These are phyloP conservation scores for Mediolabrus comicus DNA, from an alignment of 108 stramenopile genomes.

Conservation along the genomic window DNA sequence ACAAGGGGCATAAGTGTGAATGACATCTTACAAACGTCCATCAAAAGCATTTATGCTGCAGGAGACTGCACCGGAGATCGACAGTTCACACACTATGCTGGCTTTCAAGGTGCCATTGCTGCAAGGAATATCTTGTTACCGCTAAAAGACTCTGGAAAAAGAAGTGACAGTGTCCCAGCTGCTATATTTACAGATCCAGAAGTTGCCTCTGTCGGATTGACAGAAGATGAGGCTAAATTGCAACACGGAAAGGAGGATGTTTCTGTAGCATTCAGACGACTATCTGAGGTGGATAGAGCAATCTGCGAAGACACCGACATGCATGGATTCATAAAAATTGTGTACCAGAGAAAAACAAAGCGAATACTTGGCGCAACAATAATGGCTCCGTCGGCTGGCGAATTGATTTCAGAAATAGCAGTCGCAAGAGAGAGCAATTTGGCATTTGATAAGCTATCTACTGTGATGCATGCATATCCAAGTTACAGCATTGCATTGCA, in stretches of 20 bases:
- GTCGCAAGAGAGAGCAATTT: conserved; percentile 46
- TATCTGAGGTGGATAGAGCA: conserved; percentile 52
- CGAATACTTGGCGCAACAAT: conserved; percentile 64
- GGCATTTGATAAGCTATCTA: conserved; percentile 51
- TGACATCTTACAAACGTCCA: conserved; percentile 61
- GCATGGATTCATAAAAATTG: conserved; percentile 57
- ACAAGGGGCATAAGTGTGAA: conserved; percentile 69
- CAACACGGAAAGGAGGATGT: conserved; percentile 63
- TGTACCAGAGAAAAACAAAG: conserved; percentile 36
- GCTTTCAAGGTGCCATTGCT: conserved; percentile 84
- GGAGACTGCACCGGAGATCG: conserved; percentile 83
- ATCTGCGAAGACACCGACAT: conserved; percentile 42
- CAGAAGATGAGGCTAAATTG: conserved; percentile 65
- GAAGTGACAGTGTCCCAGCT: conserved; percentile 62
- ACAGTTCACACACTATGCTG: conserved; percentile 87
- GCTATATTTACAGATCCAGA: conserved; percentile 86
- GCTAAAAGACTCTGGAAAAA: conserved; percentile 50
- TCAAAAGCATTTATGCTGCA: conserved; percentile 70
- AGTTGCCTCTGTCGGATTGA: conserved; percentile 75
- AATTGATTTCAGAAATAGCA: conserved; percentile 59
- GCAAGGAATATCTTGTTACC: conserved; percentile 86
- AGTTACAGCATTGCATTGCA: conserved; percentile 59
- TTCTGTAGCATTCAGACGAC: conserved; percentile 50
- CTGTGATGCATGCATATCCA: conserved; percentile 64
- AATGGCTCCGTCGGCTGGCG: conserved; percentile 60